Evolutionary conservation across 116 monocot species (phyloP), one percentile per base, ranked within the genome.

Genomic region (Iris pallida): DNA sequence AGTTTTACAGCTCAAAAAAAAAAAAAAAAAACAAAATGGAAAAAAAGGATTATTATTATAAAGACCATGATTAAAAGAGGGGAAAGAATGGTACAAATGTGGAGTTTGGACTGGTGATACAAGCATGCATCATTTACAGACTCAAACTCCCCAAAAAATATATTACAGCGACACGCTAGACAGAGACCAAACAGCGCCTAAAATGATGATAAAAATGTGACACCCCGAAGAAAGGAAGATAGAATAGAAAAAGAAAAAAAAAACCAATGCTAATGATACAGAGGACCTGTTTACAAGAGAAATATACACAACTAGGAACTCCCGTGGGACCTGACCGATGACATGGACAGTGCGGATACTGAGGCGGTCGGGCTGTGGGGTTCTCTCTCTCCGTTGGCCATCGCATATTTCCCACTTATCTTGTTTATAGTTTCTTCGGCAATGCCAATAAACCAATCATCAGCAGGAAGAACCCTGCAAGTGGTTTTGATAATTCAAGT

Each of bases 291-390:
- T 60, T 79, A 83, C 74, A 76, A 70, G 20, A 53, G 47, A 47
- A 57, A 64, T 8, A 46, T 64, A 44, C 63, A 70, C 19, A 45
- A n/a, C 63, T 82, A 83, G 20, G 74, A 74, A 66, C 91, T 88
- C 63, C 86, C 85, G 47, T 83, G 85, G 8, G 90, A 88, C 83
- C 81, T 81, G 13, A 80, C 60, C 17, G 94, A 90, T 46, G 94
- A 90, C 69, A 94, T 83, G 8, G 94, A 90, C 20, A 75, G 61
- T 7, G 90, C 94, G 1, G 95, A 95, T 12, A 95, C 82, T 3
- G 95, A 95, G 20, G 95, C 91, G 54, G 90, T 95, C 3, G 95
- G 95, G 69, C 95, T 95, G 74, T 76, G 78, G 3, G 61, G 30
- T 16, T 95, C 95, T 75, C 88, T 79, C 5, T 90, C 91, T 19